Base-by-base conservation (phyloP, 1,284 basidiomycete species). In the Laetiporus sulphureus region DNA sequence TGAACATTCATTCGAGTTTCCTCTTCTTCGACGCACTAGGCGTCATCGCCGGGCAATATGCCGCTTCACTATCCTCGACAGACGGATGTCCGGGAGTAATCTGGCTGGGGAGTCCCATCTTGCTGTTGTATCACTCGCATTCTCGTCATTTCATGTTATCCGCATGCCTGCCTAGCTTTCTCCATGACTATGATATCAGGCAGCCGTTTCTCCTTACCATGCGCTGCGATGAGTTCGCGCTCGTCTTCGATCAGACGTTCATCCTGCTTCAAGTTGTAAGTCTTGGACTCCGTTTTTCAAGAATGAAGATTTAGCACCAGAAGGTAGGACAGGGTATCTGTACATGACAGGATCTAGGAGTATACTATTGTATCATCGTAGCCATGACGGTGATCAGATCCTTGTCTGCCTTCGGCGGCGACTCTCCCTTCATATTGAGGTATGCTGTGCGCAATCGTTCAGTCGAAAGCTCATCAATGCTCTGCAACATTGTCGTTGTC, bases 361-460 rank as follows among this genome's bases (percentile, higher is more conserved):
- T 27, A 8, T 7, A 24, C 44, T 48, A 52, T 41, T 53, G 49
- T 15, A 60, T 54, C 32, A 60, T 54, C 3, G 48, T 47, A 8
- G 57, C 51, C n/a, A 59, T 31, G 0, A 49, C 56, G 29, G 51
- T 44, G 18, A 59, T 49, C 12, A 62, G 38, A 6, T 54, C 54
- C 16, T 41, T 40, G 18, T 59, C 58, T 5, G 42, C 48, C 1
- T 50, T 38, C 4, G 58, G 58, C 20, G 58, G 54, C 3, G 58
- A 60, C 36, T 58, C 56, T 27, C 55, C 47, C 31, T 57, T 60
- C 25, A 58, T 47, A 36, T 62, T 56, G 20, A 62, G 24, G 52
- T 83, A 83, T 0, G 72, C 71, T 2, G 71, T 72, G 22, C 79
- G 64, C 21, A 91, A 63, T 8, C 78, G 66, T 55, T 90, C 83